A percentile compares a stretch with the other conserved stretches of the same genome.
Evolutionary conservation across 768 basidiomycete genomes (phyloP).

Genomic region (Lentinula boryana): DNA sequence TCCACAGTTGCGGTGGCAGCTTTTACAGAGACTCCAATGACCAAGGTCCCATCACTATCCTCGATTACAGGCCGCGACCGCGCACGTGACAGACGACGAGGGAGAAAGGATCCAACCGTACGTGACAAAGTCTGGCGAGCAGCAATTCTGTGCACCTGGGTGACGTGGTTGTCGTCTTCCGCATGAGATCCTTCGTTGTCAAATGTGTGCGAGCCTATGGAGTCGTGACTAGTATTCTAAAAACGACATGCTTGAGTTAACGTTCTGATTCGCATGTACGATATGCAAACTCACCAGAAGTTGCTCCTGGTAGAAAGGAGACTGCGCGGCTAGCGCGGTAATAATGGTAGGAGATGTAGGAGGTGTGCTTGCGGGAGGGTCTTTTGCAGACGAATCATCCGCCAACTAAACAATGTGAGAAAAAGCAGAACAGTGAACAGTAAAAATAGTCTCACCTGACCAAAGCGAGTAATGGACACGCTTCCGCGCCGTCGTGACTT

Average conservation of each 20-base stretch:
- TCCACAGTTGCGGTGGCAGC: constrained; percentile 30
- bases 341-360: constrained; percentile 24
- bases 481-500: constrained; percentile 40
- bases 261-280: background rate
- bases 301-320: constrained; percentile 41
- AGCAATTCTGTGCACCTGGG: constrained; percentile 41
- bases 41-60: constrained; percentile 22
- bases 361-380: constrained; percentile 17
- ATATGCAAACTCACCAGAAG: constrained; percentile 16
- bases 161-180: constrained; percentile 42
- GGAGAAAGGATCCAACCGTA: constrained; percentile 34
- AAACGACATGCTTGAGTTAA: constrained; percentile 8
- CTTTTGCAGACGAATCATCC: constrained; percentile 11
- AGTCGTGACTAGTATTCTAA: constrained; percentile 39
- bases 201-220: constrained; percentile 35
- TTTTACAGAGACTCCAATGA: constrained; percentile 45
- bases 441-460: constrained; percentile 36
- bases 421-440: background rate
- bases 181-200: constrained; percentile 26
- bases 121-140: constrained; percentile 36
- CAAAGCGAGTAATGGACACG: constrained; percentile 55
- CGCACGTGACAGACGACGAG: constrained; percentile 39
- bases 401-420: constrained; percentile 12
- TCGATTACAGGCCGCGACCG: constrained; percentile 32
- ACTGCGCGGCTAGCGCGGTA: constrained; percentile 35